phyloP scores from a whole-genome alignment of 1,284 basidiomycete species.

The Omphalotus olearius region DNA sequence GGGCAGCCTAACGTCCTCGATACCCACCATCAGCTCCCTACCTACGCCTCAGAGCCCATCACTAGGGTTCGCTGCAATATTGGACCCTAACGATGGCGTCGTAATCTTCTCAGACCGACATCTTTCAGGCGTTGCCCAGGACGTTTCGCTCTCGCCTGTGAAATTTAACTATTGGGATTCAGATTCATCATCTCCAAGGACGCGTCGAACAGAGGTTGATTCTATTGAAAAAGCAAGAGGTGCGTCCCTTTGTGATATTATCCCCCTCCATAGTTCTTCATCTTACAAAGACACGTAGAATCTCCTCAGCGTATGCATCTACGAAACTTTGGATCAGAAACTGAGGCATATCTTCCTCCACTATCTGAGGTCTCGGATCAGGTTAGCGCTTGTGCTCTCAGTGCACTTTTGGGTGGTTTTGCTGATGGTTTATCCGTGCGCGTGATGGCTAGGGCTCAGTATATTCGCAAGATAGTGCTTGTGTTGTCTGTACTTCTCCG shows the following conservation, averaged over 20 bases:
- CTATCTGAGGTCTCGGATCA: constrained; percentile 8
- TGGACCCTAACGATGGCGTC: constrained; percentile 1
- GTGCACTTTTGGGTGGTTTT: neutral
- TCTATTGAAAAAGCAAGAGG: neutral
- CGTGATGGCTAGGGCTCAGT: constrained; percentile 9
- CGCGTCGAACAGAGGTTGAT: no score
- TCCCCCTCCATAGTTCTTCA: neutral
- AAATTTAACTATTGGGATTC: neutral
- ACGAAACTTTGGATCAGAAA: neutral
- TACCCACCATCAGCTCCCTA: constrained; percentile 11
- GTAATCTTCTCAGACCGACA: neutral
- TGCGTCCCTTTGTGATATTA: neutral
- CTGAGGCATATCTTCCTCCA: constrained; percentile 5
- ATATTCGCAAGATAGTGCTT: constrained; percentile 16
- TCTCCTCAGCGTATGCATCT: neutral
- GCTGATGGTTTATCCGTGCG: neutral
- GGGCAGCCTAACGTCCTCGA: constrained; percentile 5
- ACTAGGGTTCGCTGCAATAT: neutral
- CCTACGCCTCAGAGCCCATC: neutral
- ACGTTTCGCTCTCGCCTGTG: neutral
- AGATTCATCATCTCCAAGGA: no score
- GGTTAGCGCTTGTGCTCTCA: constrained; percentile 2
- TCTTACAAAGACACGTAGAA: neutral
- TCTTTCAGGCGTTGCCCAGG: neutral
- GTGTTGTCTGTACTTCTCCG: constrained; percentile 10